Percentiles rank a stretch among this genome's conserved stretches.
These are phyloP conservation scores for Suhomyces ambrosiae DNA, from an alignment of 1,139 yeast genomes.

Conservation along the genomic window DNA sequence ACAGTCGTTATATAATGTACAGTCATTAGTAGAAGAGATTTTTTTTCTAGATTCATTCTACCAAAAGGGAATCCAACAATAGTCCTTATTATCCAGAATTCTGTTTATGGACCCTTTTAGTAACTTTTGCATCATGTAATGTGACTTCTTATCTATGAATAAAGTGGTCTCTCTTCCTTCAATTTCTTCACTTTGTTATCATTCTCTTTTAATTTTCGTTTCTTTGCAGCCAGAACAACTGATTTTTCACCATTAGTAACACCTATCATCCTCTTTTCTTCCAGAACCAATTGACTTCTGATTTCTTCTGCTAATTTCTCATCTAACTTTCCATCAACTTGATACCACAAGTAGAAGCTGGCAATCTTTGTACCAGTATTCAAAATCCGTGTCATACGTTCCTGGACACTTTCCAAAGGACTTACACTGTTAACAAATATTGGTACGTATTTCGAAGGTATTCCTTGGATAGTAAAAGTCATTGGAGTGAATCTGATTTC, in stretches of 20 bases:
- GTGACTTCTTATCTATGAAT: too few species aligned
- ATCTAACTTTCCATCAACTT: constrained; percentile 78
- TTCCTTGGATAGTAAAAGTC: constrained; percentile 61
- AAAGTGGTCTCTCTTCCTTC: constrained; percentile 2
- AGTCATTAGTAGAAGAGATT: constrained; percentile 1
- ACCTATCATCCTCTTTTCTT: constrained; percentile 49
- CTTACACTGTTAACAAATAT: constrained; percentile 71
- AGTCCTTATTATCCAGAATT: too few species aligned
- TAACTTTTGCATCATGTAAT: too few species aligned
- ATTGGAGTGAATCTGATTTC: constrained; percentile 57
- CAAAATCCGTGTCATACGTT: constrained; percentile 63
- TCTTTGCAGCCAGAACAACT: constrained; percentile 27
- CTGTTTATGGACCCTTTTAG: too few species aligned
- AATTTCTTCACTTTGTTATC: constrained; percentile 16
- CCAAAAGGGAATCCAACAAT: too few species aligned
- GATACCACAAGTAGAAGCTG: constrained; percentile 77
- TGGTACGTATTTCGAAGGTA: constrained; percentile 68
- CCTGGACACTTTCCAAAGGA: constrained; percentile 55
- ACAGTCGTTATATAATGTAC: constrained; percentile 4
- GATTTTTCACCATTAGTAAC: constrained; percentile 11
- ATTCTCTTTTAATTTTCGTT: constrained; percentile 35
- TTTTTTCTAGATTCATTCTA: not conserved
- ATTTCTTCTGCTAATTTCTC: constrained; percentile 55
- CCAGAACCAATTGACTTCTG: constrained; percentile 40
- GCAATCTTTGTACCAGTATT: constrained; percentile 62